phyloP scores from a whole-genome alignment of 768 basidiomycete genomes.

The Kwoniella sp. region DNA sequence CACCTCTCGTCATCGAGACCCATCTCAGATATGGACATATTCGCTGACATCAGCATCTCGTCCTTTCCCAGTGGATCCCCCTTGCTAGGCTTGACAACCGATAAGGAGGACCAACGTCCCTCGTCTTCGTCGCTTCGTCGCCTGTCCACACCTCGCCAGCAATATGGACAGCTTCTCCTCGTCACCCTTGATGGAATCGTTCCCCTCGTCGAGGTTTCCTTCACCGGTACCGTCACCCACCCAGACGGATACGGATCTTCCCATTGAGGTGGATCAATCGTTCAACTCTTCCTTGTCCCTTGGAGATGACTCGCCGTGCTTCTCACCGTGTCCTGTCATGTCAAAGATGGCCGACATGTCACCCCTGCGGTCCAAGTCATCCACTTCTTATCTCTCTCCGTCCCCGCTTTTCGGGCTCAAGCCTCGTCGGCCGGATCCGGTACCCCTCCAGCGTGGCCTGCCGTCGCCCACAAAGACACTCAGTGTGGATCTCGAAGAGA shows the following conservation, averaged over 20 bases:
- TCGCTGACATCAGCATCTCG: not conserved
- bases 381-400: constrained; percentile 24
- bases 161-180: constrained; percentile 35
- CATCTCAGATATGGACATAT: not conserved
- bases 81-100: too few relatives aligned
- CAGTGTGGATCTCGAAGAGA: constrained; percentile 2
- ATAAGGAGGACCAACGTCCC: too few relatives aligned
- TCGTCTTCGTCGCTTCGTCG: too few relatives aligned
- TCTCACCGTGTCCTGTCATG: constrained; percentile 20
- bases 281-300: constrained; percentile 47
- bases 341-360: constrained; percentile 2
- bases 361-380: not conserved
- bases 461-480: constrained; percentile 8
- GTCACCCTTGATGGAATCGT: constrained; percentile 38
- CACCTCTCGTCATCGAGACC: not conserved
- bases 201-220: constrained; percentile 30
- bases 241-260: constrained; percentile 36
- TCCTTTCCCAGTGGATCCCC: not conserved
- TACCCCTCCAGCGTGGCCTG: constrained; percentile 29
- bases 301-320: constrained; percentile 15
- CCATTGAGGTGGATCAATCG: constrained; percentile 44
- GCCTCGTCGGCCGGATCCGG: constrained; percentile 39
- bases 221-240: constrained; percentile 42
- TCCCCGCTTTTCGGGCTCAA: constrained; percentile 22
- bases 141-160: too few relatives aligned